phyloP scores from a whole-genome alignment of 1,139 yeast species.

The Saccharomyces hybrid region DNA sequence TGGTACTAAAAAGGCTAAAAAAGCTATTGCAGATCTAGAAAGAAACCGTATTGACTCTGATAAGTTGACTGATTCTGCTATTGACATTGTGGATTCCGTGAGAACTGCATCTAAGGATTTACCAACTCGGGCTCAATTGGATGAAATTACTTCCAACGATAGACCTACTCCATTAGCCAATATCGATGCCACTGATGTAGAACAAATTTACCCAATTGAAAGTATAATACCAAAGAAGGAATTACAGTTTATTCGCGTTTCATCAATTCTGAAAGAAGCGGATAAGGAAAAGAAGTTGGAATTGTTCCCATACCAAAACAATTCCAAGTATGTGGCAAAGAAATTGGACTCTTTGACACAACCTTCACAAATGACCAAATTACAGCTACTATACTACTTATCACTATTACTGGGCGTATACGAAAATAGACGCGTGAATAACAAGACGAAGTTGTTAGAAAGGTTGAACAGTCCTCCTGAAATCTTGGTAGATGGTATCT shows the following conservation, averaged over 20 bases:
- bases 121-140: constrained; percentile 57
- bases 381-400: constrained; percentile 69
- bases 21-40: constrained; percentile 74
- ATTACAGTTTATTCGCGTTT: constrained; percentile 55
- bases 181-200: constrained; percentile 68
- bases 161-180: constrained; percentile 81
- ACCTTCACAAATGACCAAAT: constrained; percentile 45
- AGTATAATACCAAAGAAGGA: constrained; percentile 65
- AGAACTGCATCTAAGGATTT: constrained; percentile 59
- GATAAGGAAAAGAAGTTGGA: constrained; percentile 45
- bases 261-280: constrained; percentile 43
- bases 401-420: constrained; percentile 76
- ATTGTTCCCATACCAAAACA: constrained; percentile 48
- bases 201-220: constrained; percentile 69
- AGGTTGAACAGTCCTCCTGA: constrained; percentile 66
- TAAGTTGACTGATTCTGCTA: constrained; percentile 61
- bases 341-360: constrained; percentile 39
- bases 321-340: constrained; percentile 47
- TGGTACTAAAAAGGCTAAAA: constrained; percentile 94
- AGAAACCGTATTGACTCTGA: constrained; percentile 82
- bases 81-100: constrained; percentile 77
- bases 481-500: constrained; percentile 59
- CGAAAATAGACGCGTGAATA: constrained; percentile 56
- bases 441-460: constrained; percentile 54
- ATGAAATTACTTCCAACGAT: constrained; percentile 44